Conservation (phyloP, 768 basidiomycete species). For the Termitomyces sp. region DNA sequence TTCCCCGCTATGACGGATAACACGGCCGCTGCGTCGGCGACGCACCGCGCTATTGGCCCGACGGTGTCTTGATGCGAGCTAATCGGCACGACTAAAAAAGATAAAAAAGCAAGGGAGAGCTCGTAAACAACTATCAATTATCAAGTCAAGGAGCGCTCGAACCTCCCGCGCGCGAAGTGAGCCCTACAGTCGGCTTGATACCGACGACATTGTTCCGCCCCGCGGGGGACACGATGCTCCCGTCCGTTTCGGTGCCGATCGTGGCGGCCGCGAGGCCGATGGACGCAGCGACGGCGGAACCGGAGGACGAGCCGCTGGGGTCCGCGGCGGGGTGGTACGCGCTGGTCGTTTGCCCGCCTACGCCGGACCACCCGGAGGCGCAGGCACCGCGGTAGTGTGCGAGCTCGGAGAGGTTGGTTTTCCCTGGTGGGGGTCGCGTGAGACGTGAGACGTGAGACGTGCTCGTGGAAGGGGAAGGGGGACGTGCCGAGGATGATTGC, state of each 20-base stretch:
- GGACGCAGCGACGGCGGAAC: constrained; percentile 47
- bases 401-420: constrained; percentile 51
- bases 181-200: constrained; percentile 54
- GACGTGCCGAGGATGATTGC: constrained; percentile 38
- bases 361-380: constrained; percentile 39
- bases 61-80: constrained; percentile 53
- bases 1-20: constrained; percentile 49
- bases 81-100: constrained; percentile 46
- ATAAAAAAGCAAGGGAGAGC: not conserved
- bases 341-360: constrained; percentile 9
- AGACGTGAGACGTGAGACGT: too few species aligned
- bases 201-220: constrained; percentile 50
- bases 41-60: constrained; percentile 48
- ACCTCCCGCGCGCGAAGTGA: constrained; percentile 58
- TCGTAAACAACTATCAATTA: not conserved
- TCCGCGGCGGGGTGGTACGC: constrained; percentile 35
- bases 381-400: constrained; percentile 42
- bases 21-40: constrained; percentile 49
- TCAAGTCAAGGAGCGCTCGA: not conserved
- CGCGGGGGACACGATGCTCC: constrained; percentile 48
- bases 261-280: constrained; percentile 44
- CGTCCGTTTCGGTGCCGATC: constrained; percentile 46
- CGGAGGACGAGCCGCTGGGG: constrained; percentile 54
- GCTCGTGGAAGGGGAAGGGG: too few species aligned
- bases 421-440: constrained; percentile 27